phyloP scores from a whole-genome alignment of 306 rosid species.

The Lathyrus sativus region DNA sequence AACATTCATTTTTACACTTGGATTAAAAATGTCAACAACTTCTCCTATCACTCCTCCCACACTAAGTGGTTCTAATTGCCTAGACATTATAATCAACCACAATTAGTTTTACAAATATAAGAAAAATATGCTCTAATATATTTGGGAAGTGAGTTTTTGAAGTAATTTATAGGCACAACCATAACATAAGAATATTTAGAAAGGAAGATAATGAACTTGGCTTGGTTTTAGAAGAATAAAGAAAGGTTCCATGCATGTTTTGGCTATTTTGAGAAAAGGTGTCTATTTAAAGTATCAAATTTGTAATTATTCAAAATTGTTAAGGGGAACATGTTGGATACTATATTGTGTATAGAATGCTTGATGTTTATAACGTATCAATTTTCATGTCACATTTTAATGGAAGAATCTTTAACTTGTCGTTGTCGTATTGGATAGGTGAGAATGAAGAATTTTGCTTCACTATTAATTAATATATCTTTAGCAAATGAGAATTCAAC shows the following conservation, averaged over 20 bases:
- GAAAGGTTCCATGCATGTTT: slow-evolving; percentile 43
- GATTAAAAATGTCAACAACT: slow-evolving; percentile 77
- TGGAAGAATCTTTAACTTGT: slow-evolving; percentile 51
- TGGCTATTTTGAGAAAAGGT: slow-evolving; percentile 46
- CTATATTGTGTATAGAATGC: slow-evolving; percentile 1
- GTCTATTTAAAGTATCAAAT: slow-evolving; percentile 25
- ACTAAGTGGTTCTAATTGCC: slow-evolving; percentile 57
- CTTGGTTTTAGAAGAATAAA: slow-evolving; percentile 39
- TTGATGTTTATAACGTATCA: slow-evolving; percentile 6
- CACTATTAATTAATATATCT: slow-evolving; percentile 53
- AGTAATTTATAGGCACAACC: slow-evolving; percentile 54
- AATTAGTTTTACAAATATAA: background rate
- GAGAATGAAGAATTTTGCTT: slow-evolving; percentile 56
- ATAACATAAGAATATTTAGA: background rate
- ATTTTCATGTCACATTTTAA: slow-evolving; percentile 13
- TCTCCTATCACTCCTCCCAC: slow-evolving; percentile 90
- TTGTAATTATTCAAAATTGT: slow-evolving; percentile 37
- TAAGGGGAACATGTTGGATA: slow-evolving; percentile 31
- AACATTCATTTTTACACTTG: slow-evolving; percentile 74
- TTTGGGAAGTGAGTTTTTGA: slow-evolving; percentile 28
- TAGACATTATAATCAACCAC: slow-evolving; percentile 43
- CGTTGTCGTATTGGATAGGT: slow-evolving; percentile 41
- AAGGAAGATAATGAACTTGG: slow-evolving; percentile 21
- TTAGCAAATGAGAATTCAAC: slow-evolving; percentile 63
- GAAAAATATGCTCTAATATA: slow-evolving; percentile 16